A percentile compares a stretch with the other conserved stretches of the same genome.
phyloP scores from a whole-genome alignment of 2,329 filamentous ascomycete species.

The Aspergillus phoenicis region DNA sequence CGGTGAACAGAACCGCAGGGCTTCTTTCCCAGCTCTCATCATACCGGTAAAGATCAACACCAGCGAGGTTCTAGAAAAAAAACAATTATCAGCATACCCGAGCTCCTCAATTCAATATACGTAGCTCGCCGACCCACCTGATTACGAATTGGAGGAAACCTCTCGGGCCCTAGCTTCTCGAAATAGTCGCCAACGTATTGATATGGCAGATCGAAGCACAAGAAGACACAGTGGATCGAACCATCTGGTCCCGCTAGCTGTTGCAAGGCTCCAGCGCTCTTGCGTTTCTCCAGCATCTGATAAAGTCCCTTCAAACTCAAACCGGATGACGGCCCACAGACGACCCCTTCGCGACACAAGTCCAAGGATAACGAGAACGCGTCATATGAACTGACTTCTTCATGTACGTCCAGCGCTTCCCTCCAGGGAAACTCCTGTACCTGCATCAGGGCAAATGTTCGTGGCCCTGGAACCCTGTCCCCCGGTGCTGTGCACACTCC shows the following conservation, averaged over 20 bases:
- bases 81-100: conserved; percentile 9
- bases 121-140: conserved; percentile 33
- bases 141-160: conserved; percentile 56
- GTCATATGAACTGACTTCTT: conserved; percentile 59
- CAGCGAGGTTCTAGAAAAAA: conserved; percentile 45
- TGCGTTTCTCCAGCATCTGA: conserved; percentile 54
- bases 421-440: conserved; percentile 62
- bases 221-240: conserved; percentile 58
- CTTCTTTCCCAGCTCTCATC: conserved; percentile 58
- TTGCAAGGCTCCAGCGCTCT: conserved; percentile 47
- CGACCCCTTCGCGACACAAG: conserved; percentile 59
- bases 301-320: conserved; percentile 59
- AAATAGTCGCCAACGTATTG: conserved; percentile 66
- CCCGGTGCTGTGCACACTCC: conserved; percentile 61
- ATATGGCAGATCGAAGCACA: conserved; percentile 66
- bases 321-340: conserved; percentile 64
- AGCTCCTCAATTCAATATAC: not conserved
- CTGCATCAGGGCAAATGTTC: conserved; percentile 54
- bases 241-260: conserved; percentile 51
- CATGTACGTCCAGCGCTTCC: conserved; percentile 57
- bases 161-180: conserved; percentile 52
- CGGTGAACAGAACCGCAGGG: conserved; percentile 43
- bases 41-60: conserved; percentile 58
- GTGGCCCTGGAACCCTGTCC: conserved; percentile 61
- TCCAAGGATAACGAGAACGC: conserved; percentile 58